These are phyloP conservation scores for Epichloe scottii DNA, from an alignment of 2,329 filamentous ascomycete species.

Conservation along the genomic window DNA sequence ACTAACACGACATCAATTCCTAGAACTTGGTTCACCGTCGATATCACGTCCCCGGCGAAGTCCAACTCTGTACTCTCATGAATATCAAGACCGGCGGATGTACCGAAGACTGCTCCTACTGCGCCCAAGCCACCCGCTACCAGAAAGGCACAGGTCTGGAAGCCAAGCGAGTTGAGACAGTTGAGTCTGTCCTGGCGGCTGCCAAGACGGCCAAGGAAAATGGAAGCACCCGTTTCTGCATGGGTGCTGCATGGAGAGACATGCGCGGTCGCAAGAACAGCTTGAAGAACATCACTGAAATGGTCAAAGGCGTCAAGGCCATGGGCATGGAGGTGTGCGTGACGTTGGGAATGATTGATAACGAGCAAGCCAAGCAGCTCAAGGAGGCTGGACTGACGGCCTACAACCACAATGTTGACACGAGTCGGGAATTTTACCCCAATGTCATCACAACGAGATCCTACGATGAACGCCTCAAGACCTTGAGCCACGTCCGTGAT, in stretches of 20 bases:
- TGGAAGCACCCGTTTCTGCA: conserved; percentile 84
- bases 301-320: conserved; percentile 68
- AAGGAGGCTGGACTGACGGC: conserved; percentile 76
- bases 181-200: conserved; percentile 69
- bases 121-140: conserved; percentile 77
- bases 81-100: conserved; percentile 94
- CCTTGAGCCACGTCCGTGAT: conserved; percentile 66
- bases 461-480: conserved; percentile 78
- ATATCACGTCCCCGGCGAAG: conserved; percentile 71
- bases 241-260: conserved; percentile 89
- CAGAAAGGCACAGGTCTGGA: conserved; percentile 63
- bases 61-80: conserved; percentile 90
- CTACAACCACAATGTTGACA: conserved; percentile 93
- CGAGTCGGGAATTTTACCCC: conserved; percentile 78
- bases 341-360: conserved; percentile 88
- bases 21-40: conserved; percentile 68
- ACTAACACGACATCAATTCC: conserved; percentile 7
- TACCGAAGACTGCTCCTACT: conserved; percentile 88
- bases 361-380: conserved; percentile 65
- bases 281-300: conserved; percentile 71
- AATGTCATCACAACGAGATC: conserved; percentile 72
- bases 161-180: conserved; percentile 65
- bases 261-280: conserved; percentile 83
- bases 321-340: conserved; percentile 88
- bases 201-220: conserved; percentile 69